These are phyloP conservation scores for Cryphonectria japonica DNA, from an alignment of 2,329 filamentous ascomycete species.

Conservation along the genomic window DNA sequence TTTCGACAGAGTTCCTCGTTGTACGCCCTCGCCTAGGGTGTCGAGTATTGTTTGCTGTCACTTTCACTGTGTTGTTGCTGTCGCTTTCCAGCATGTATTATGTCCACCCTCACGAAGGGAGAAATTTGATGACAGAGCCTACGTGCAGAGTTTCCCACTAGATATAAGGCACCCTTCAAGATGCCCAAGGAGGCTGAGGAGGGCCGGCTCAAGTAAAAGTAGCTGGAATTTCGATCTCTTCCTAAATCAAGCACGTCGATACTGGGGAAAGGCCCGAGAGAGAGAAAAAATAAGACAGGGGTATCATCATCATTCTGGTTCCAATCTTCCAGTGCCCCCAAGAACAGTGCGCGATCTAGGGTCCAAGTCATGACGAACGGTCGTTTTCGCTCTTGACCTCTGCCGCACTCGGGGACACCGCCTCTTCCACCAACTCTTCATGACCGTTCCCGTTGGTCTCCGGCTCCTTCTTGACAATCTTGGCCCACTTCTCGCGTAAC, in stretches of 20 bases:
- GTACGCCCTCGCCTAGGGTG: not conserved
- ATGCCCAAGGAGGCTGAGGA: not conserved
- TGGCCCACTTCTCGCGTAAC: conserved; percentile 24
- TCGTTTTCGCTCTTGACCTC: not conserved
- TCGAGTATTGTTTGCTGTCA: not conserved
- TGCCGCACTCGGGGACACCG: not conserved
- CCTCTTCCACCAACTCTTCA: not conserved
- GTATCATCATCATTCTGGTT: not conserved
- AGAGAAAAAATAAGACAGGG: not conserved
- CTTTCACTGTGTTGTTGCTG: not conserved
- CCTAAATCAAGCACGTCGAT: not conserved
- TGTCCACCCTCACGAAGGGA: not conserved
- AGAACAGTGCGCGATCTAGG: no score
- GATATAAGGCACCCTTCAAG: not conserved
- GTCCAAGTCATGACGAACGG: not conserved
- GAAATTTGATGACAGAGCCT: not conserved
- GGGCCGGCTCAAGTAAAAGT: not conserved
- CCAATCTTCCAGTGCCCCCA: not conserved
- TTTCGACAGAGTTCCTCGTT: not conserved
- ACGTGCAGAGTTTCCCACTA: not conserved
- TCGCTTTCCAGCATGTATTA: not conserved
- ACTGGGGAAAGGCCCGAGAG: not conserved
- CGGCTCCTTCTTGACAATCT: conserved; percentile 11
- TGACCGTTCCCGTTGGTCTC: not conserved
- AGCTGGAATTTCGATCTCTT: not conserved